Evolutionary conservation across 2,329 filamentous ascomycete species (phyloP).

Genomic region (Epichloe bromicola): DNA sequence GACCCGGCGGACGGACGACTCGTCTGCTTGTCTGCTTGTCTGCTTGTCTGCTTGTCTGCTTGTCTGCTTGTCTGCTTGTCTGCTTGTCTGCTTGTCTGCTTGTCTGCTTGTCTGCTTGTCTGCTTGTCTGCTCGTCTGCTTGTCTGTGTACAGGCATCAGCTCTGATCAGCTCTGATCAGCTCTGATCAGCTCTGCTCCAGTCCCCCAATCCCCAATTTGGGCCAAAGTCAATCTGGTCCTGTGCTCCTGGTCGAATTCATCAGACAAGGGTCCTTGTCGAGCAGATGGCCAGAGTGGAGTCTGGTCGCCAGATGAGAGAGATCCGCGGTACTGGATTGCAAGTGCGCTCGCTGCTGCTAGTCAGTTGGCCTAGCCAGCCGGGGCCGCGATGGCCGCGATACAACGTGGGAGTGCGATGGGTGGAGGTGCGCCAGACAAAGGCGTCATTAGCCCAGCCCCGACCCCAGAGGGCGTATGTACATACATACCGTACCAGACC

Average conservation of each 20-base stretch:
- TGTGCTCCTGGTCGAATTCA: background rate
- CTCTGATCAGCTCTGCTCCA: too few species aligned
- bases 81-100: too few species aligned
- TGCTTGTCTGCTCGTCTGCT: too few species aligned
- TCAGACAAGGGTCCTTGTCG: slow-evolving; percentile 6
- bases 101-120: too few species aligned
- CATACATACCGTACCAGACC: too few species aligned
- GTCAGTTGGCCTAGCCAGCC: slow-evolving; percentile 8
- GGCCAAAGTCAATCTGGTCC: background rate
- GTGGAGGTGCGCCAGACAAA: slow-evolving; percentile 2
- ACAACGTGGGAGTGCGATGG: slow-evolving; percentile 10
- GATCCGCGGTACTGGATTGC: slow-evolving; percentile 22
- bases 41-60: too few species aligned
- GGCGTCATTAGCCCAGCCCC: background rate
- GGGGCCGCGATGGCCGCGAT: slow-evolving; percentile 6
- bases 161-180: too few species aligned
- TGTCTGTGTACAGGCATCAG: too few species aligned
- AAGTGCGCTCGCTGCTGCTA: slow-evolving; percentile 11
- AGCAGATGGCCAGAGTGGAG: slow-evolving; percentile 12
- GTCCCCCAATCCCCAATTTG: background rate
- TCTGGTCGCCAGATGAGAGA: slow-evolving; percentile 10
- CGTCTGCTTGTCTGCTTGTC: too few species aligned
- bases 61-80: too few species aligned
- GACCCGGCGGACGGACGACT: too few species aligned
- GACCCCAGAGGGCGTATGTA: background rate